A percentile compares a stretch with the other conserved stretches of the same genome.
These are phyloP conservation scores for Microascus cirrosus DNA, from an alignment of 2,329 filamentous ascomycete species.

Conservation along the genomic window DNA sequence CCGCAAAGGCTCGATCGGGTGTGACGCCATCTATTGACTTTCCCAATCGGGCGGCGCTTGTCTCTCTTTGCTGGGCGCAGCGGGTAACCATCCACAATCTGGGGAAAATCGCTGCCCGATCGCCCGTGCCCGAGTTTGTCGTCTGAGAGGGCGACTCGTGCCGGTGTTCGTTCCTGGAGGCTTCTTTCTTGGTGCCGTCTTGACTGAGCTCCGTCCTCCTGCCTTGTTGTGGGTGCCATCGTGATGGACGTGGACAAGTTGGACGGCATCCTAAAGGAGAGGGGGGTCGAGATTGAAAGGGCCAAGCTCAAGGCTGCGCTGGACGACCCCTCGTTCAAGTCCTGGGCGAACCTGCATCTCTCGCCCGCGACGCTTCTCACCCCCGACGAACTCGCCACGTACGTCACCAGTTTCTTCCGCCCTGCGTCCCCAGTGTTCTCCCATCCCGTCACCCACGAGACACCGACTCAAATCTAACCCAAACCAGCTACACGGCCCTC, in stretches of 20 bases:
- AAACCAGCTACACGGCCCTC: conserved; percentile 35
- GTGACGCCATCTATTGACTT: background rate
- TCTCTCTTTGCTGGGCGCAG: background rate
- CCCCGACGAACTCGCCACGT: conserved; percentile 42
- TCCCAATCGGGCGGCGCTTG: background rate
- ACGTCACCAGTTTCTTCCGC: conserved; percentile 11
- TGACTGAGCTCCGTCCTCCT: too few relatives aligned
- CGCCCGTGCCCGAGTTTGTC: background rate
- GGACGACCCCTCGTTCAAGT: conserved; percentile 17
- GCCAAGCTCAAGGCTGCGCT: conserved; percentile 22
- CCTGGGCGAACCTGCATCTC: conserved; percentile 39
- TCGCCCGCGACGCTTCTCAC: conserved; percentile 39
- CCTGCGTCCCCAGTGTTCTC: background rate
- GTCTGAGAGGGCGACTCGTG: background rate
- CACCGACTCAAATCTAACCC: background rate
- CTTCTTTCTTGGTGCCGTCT: background rate
- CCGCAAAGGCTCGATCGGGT: background rate
- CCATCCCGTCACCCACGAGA: background rate
- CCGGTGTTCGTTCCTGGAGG: background rate
- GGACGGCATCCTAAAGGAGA: conserved; percentile 16
- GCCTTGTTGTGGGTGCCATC: background rate
- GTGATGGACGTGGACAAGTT: conserved; percentile 5
- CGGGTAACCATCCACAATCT: conserved; percentile 1
- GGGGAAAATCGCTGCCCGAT: background rate
- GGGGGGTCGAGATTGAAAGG: conserved; percentile 21